Base-by-base conservation (phyloP, 495 filamentous ascomycete genomes). In the Aspergillus steynii region DNA sequence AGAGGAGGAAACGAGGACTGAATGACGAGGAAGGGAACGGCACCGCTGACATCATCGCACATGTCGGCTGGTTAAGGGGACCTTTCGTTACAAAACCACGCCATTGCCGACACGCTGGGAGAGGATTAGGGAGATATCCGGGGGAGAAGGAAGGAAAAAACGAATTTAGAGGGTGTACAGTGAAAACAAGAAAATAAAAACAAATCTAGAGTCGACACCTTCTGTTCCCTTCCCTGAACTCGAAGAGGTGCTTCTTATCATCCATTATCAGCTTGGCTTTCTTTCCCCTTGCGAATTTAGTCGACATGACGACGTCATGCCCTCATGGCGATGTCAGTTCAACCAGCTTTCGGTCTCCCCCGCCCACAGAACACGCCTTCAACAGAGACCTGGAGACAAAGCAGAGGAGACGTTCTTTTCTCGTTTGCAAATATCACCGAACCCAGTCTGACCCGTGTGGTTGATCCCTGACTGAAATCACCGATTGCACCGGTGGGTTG, bases 1-100 rank as follows among this genome's bases (percentile, higher is more conserved):
- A 26, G 49, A 29, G 49, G 20, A 25, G 48, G 20, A 50, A 20
- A 20, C 20, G 20, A 20, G 20, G 20, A 20, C 20, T 20, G 20
- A 20, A 20, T 20, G 20, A 20, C 20, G 20, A 50, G 5, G 48
- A 28, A 28, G 20, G 6, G 7, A 5, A 26, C n/a, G 20, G 49
- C 1, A 3, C 9, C 49, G 49, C 49, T 50, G 49, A 50, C 49
- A 50, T 50, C 49, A 50, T 50, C 28, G 25, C 20, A 50, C 49
- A 50, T 50, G 49, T 26, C 25, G 9, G 42, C 20, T 20, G 20
- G 20, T 42, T 42, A 8, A 42, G 4, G 37, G 37, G 10, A 3
- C 5, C 37, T 10, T 12, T 50, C 49, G 49, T 27, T 50, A 29
- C 49, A 29, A 42, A 42, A 42, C 37, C 37, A 42, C 37, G 37